A percentile compares a stretch with the other conserved stretches of the same genome.
These are phyloP conservation scores for Diaporthe eres DNA, from an alignment of 2,329 filamentous ascomycete genomes.

Conservation along the genomic window DNA sequence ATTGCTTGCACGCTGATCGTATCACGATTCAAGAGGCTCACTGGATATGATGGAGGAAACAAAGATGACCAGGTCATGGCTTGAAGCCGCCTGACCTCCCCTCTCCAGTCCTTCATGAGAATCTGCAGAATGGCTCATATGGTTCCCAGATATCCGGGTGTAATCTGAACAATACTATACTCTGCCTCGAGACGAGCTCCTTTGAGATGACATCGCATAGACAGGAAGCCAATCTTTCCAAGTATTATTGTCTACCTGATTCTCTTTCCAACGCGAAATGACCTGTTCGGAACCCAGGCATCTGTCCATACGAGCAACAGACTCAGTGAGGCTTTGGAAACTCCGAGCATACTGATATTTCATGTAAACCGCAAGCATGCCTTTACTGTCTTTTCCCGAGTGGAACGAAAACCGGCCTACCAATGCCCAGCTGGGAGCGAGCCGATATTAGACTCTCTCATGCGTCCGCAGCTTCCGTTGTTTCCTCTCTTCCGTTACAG, in stretches of 20 bases:
- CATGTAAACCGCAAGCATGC: background rate
- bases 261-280: no score
- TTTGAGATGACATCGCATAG: background rate
- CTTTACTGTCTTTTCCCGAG: background rate
- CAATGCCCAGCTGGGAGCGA: background rate
- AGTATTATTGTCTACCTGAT: background rate
- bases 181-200: background rate
- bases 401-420: background rate
- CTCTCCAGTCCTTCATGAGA: background rate
- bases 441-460: background rate
- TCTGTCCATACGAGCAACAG: background rate
- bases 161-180: background rate
- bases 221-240: background rate
- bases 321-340: background rate
- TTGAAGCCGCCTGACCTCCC: background rate
- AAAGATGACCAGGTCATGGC: background rate
- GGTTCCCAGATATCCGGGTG: background rate
- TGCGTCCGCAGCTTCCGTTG: background rate
- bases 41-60: background rate
- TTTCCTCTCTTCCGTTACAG: background rate
- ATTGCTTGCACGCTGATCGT: background rate
- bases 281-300: background rate
- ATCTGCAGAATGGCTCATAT: no score
- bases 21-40: background rate
- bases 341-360: background rate